Percentiles rank a stretch among this genome's conserved stretches.
Evolutionary conservation across 768 basidiomycete species (phyloP).

Genomic region (Tephrocybe sp.): DNA sequence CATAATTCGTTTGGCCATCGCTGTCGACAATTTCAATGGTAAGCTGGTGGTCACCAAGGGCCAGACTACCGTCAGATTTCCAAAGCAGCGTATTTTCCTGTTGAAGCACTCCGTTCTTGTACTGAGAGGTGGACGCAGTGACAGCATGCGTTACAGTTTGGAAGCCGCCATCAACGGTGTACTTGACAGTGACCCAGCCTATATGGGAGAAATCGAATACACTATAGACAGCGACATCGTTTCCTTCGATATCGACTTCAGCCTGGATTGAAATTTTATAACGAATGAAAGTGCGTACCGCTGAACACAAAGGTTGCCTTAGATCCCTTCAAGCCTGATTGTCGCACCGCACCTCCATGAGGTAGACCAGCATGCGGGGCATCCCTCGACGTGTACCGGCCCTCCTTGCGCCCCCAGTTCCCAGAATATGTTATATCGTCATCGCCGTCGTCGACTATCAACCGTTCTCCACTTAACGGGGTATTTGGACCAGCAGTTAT

Average conservation of each 20-base stretch:
- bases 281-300: conserved; percentile 18
- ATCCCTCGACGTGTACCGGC: conserved; percentile 10
- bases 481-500: conserved; percentile 21
- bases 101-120: conserved; percentile 18
- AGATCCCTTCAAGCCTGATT: conserved; percentile 18
- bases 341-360: conserved; percentile 26
- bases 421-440: conserved; percentile 17
- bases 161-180: conserved; percentile 23
- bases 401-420: conserved; percentile 16
- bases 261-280: not conserved
- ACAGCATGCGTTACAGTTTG: conserved; percentile 22
- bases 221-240: conserved; percentile 23
- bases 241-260: conserved; percentile 11
- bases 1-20: conserved; percentile 20
- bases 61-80: conserved; percentile 18
- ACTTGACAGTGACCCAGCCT: conserved; percentile 20
- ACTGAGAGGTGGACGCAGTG: conserved; percentile 17
- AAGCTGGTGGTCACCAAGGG: conserved; percentile 24
- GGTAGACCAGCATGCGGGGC: conserved; percentile 19
- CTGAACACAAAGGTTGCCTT: conserved; percentile 26
- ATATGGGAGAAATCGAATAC: conserved; percentile 23
- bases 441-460: conserved; percentile 26
- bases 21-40: conserved; percentile 21
- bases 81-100: conserved; percentile 25
- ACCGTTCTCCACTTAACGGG: conserved; percentile 15